Evolutionary conservation across 2,329 filamentous ascomycete genomes (phyloP), one percentile per base, ranked within the genome.

Genomic region (Amauroascus niger): DNA sequence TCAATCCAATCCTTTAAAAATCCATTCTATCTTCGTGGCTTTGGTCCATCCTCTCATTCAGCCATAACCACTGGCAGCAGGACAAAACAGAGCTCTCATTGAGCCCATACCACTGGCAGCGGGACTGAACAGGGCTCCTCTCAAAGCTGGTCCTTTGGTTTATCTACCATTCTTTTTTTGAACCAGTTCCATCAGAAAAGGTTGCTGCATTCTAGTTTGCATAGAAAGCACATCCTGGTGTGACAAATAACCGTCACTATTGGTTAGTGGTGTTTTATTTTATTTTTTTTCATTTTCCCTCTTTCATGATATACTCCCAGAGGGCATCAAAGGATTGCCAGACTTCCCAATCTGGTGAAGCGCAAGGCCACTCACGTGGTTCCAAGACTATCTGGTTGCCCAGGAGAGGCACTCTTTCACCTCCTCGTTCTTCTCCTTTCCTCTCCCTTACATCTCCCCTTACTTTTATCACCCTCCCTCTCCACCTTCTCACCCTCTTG

Each of bases 281-380:
- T n/a, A n/a, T n/a, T n/a, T n/a, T n/a, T n/a, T n/a, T n/a, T n/a
- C n/a, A n/a, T n/a, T n/a, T n/a, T n/a, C n/a, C n/a, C n/a, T n/a
- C n/a, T n/a, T n/a, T n/a, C n/a, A n/a, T n/a, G n/a, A n/a, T n/a
- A n/a, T n/a, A n/a, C n/a, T n/a, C n/a, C n/a, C n/a, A n/a, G n/a
- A n/a, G n/a, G n/a, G n/a, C n/a, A n/a, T n/a, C n/a, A n/a, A n/a
- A n/a, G n/a, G 40, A 18, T 32, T 52, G 28, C 8, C 40, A 40
- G n/a, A 37, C 18, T 11, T 52, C 49, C 49, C 8, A 20, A 52
- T 45, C 26, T 45, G 49, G 28, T 45, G 40, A 24, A 24, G 18
- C n/a, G 18, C 2, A 33, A 50, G 39, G 48, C 20, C 32, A 28
- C 18, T 44, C 49, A 52, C 49, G 49, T 52, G 49, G 30, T 45